Evolutionary conservation across 495 filamentous ascomycete genomes (phyloP).

Genomic region (Penicillium taxi): DNA sequence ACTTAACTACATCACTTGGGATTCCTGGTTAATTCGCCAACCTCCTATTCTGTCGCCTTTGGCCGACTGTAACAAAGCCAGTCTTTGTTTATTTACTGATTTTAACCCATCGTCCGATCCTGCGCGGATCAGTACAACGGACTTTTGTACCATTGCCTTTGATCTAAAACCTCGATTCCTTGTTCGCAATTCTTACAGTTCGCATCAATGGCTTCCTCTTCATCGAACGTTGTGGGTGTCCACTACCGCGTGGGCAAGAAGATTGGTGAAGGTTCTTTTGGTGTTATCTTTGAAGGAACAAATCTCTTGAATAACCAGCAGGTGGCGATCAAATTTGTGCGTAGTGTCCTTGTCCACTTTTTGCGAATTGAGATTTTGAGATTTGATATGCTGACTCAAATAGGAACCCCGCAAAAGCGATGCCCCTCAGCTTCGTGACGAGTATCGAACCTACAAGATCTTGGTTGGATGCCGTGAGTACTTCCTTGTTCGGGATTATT

Average conservation of each 20-base stretch:
- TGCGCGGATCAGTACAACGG: slow-evolving; percentile 4
- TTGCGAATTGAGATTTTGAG: background rate
- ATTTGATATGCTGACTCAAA: slow-evolving; percentile 8
- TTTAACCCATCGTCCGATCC: slow-evolving; percentile 2
- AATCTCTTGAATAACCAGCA: slow-evolving; percentile 99
- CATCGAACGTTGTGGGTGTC: slow-evolving; percentile 96
- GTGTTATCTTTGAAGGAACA: slow-evolving; percentile 98
- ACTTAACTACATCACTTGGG: no score
- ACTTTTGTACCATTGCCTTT: slow-evolving; percentile 14
- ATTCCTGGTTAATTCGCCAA: no score
- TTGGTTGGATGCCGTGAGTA: slow-evolving; percentile 98
- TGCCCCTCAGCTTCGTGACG: slow-evolving; percentile 94
- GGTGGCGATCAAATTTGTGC: slow-evolving; percentile 98
- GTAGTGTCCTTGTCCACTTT: slow-evolving; percentile 35
- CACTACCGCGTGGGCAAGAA: slow-evolving; percentile 99
- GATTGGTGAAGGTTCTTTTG: slow-evolving; percentile 97
- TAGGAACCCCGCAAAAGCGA: slow-evolving; percentile 98
- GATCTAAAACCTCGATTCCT: slow-evolving; percentile 15
- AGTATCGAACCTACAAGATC: slow-evolving; percentile 99
- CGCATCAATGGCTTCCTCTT: slow-evolving; percentile 75
- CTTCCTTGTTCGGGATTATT: background rate
- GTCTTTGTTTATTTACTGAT: no score
- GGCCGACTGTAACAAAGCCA: no score
- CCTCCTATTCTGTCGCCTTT: no score
- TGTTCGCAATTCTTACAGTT: slow-evolving; percentile 9